Evolutionary conservation across 805 yeast species (phyloP).

Genomic region (Metschnikowia similis): DNA sequence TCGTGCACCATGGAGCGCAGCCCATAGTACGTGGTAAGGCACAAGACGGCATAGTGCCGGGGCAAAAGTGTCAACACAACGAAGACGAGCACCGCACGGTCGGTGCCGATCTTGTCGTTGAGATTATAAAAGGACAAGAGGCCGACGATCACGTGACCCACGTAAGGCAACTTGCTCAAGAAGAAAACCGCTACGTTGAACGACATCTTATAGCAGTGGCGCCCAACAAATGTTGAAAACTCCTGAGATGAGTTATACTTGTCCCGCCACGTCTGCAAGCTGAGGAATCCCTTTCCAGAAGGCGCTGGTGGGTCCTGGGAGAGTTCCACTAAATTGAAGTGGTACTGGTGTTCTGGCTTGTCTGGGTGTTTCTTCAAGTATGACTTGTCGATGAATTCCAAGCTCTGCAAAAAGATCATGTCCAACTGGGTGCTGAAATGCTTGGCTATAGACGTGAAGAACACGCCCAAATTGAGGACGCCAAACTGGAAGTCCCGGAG

Average conservation of each 20-base stretch:
- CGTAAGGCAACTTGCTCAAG: conserved; percentile 36
- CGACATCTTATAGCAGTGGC: conserved; percentile 18
- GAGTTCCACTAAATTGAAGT: conserved; percentile 14
- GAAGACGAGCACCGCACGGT: conserved; percentile 39
- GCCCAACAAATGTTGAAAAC: conserved; percentile 16
- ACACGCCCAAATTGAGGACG: conserved; percentile 38
- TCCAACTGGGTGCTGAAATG: conserved; percentile 39
- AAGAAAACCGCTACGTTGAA: conserved; percentile 28
- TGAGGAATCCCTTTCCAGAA: not conserved
- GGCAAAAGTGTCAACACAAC: conserved; percentile 34
- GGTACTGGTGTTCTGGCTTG: conserved; percentile 7
- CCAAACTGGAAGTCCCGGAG: conserved; percentile 29
- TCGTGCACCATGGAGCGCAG: conserved; percentile 41
- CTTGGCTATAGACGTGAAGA: conserved; percentile 33
- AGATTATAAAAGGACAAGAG: conserved; percentile 41
- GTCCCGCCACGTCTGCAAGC: conserved; percentile 3
- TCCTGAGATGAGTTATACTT: conserved; percentile 18
- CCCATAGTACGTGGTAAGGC: conserved; percentile 46
- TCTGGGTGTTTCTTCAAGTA: conserved; percentile 35
- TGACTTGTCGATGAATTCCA: conserved; percentile 34
- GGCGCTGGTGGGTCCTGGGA: not conserved
- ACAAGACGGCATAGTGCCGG: conserved; percentile 26
- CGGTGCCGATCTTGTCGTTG: conserved; percentile 42
- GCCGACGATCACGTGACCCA: conserved; percentile 42
- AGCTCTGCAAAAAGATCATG: conserved; percentile 33